A percentile compares a stretch with the other conserved stretches of the same genome.
Evolutionary conservation across 2,329 filamentous ascomycete species (phyloP).

Genomic region (Fusarium sp.): DNA sequence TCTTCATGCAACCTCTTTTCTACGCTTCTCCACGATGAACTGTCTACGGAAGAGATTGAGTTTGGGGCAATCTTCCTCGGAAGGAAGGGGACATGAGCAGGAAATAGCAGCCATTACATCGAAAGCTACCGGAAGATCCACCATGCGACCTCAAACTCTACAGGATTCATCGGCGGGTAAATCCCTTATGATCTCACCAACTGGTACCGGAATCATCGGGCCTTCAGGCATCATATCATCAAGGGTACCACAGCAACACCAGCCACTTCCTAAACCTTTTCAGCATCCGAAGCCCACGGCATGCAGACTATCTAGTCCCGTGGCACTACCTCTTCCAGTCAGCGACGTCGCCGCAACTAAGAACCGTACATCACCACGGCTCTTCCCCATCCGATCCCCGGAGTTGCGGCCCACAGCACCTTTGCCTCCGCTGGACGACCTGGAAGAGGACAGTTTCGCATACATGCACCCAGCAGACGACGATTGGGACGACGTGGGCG

Average conservation of each 20-base stretch:
- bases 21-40: constrained; percentile 77
- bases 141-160: constrained; percentile 43
- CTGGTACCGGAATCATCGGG: constrained; percentile 24
- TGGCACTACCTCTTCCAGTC: constrained; percentile 49
- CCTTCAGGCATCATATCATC: constrained; percentile 17
- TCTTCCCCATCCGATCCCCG: constrained; percentile 53
- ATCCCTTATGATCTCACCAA: constrained; percentile 33
- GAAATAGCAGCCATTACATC: constrained; percentile 40
- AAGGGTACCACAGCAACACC: constrained; percentile 15
- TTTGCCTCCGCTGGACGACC: constrained; percentile 49
- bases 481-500: constrained; percentile 57
- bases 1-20: constrained; percentile 65
- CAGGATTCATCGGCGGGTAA: constrained; percentile 42
- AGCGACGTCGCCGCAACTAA: constrained; percentile 47
- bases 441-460: constrained; percentile 62
- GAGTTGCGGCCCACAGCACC: constrained; percentile 49
- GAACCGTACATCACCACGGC: constrained; percentile 50
- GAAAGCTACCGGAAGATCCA: constrained; percentile 38
- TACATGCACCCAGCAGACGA: constrained; percentile 63
- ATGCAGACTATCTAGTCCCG: constrained; percentile 50
- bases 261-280: constrained; percentile 19
- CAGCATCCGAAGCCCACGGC: constrained; percentile 39
- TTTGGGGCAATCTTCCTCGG: constrained; percentile 48
- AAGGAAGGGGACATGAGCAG: constrained; percentile 50
- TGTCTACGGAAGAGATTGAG: constrained; percentile 64